Evolutionary conservation across 352 stramenopile species (phyloP).

Genomic region (Phytophthora uliginosa): DNA sequence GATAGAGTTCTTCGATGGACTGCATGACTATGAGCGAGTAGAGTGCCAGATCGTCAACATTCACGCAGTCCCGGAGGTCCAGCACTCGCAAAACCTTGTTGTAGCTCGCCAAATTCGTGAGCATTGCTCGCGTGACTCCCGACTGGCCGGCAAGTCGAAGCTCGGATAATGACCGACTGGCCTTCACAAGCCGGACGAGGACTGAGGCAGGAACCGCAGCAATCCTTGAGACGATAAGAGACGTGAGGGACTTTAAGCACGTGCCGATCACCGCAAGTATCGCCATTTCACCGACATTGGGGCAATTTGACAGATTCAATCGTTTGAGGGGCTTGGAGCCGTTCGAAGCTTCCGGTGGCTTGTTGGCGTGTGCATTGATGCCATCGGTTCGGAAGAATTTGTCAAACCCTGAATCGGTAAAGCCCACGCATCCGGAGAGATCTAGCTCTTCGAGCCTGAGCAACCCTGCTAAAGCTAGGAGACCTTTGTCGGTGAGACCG

Average conservation of each 20-base stretch:
- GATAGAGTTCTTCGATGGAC: slow-evolving; percentile 54
- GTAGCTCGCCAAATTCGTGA: slow-evolving; percentile 59
- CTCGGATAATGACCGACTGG: slow-evolving; percentile 33
- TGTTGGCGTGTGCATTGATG: slow-evolving; percentile 17
- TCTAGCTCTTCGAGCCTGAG: slow-evolving; percentile 63
- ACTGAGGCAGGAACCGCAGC: slow-evolving; percentile 27
- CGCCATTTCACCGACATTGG: slow-evolving; percentile 40
- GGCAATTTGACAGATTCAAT: slow-evolving; percentile 38
- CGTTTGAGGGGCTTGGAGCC: slow-evolving; percentile 35
- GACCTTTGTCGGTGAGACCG: slow-evolving; percentile 68
- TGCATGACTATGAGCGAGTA: slow-evolving; percentile 74
- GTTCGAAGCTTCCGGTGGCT: neutral
- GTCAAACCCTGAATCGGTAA: slow-evolving; percentile 60
- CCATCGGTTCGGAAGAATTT: slow-evolving; percentile 55
- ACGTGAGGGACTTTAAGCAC: slow-evolving; percentile 37
- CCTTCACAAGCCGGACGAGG: slow-evolving; percentile 55
- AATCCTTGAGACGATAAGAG: slow-evolving; percentile 52
- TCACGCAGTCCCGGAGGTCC: slow-evolving; percentile 60
- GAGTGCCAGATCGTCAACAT: slow-evolving; percentile 69
- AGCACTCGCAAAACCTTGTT: slow-evolving; percentile 68
- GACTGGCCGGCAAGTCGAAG: slow-evolving; percentile 47
- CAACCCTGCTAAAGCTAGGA: slow-evolving; percentile 60
- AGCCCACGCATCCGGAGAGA: slow-evolving; percentile 51
- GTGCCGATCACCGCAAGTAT: slow-evolving; percentile 44
- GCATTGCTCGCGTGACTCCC: slow-evolving; percentile 52